Evolutionary conservation across 179 eudicot genomes (phyloP).

Genomic region (Heliamphora pulchella): DNA sequence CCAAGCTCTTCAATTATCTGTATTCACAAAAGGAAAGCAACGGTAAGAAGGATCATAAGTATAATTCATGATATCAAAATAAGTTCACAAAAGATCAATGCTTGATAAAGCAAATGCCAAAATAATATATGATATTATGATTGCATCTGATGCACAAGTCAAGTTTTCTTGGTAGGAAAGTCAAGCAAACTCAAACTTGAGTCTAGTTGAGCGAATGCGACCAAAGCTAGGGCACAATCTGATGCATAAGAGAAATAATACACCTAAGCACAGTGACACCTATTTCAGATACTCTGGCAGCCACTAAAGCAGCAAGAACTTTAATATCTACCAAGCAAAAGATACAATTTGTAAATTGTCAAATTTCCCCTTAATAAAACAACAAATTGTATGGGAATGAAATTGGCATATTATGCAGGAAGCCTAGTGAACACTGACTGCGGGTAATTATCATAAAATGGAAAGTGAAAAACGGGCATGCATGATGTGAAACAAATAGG

Average conservation of each 20-base stretch:
- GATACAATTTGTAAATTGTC: not conserved
- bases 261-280: not conserved
- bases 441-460: too few relatives aligned
- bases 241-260: not conserved
- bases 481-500: too few relatives aligned
- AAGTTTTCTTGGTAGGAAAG: not conserved
- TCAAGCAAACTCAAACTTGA: not conserved
- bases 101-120: not conserved
- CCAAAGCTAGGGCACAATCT: not conserved
- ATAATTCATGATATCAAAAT: not conserved
- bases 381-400: not conserved
- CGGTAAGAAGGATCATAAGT: not conserved
- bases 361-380: not conserved
- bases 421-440: not conserved
- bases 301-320: not conserved
- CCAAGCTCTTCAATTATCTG: conserved; percentile 74
- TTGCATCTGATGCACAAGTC: not conserved
- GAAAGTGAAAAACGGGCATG: too few relatives aligned
- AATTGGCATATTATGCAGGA: not conserved
- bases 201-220: not conserved
- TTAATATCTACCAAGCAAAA: not conserved
- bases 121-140: not conserved
- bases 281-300: not conserved
- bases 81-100: conserved; percentile 8
- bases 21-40: conserved; percentile 12